Percentiles rank a stretch among this genome's conserved stretches.
Evolutionary conservation across 2,329 filamentous ascomycete genomes (phyloP).

Genomic region (Botryotinia globosa): DNA sequence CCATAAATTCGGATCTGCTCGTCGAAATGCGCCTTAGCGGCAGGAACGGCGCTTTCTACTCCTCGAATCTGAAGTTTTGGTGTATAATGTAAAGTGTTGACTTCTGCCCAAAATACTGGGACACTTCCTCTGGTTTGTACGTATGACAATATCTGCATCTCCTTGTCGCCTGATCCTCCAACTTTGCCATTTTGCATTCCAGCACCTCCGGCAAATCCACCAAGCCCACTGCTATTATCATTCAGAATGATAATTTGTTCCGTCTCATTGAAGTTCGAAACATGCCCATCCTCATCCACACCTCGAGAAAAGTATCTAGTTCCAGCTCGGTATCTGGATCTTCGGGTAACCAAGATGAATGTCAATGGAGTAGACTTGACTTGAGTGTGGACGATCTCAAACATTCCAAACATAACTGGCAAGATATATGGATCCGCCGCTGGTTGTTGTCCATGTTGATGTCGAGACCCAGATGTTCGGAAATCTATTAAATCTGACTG

Average conservation of each 20-base stretch:
- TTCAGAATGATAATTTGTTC: slow-evolving; percentile 91
- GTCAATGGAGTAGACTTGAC: slow-evolving; percentile 84
- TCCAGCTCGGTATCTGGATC: slow-evolving; percentile 83
- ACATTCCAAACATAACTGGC: slow-evolving; percentile 93
- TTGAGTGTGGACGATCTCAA: slow-evolving; percentile 82
- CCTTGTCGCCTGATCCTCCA: slow-evolving; percentile 58
- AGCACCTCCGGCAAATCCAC: slow-evolving; percentile 75
- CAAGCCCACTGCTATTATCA: slow-evolving; percentile 69
- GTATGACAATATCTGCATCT: slow-evolving; percentile 88
- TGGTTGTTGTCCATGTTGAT: slow-evolving; percentile 67
- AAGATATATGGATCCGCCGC: slow-evolving; percentile 88
- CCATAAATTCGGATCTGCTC: slow-evolving; percentile 93
- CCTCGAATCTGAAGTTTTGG: slow-evolving; percentile 86
- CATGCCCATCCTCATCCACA: slow-evolving; percentile 87
- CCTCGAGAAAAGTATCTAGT: slow-evolving; percentile 95
- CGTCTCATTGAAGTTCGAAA: slow-evolving; percentile 99
- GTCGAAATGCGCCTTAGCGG: slow-evolving; percentile 82
- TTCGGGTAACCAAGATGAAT: slow-evolving; percentile 80
- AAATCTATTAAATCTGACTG: slow-evolving; percentile 91
- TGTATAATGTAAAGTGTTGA: slow-evolving; percentile 89
- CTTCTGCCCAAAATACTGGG: slow-evolving; percentile 92
- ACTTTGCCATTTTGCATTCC: slow-evolving; percentile 73
- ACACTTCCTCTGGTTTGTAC: slow-evolving; percentile 96
- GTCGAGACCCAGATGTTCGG: slow-evolving; percentile 60
- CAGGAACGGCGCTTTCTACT: slow-evolving; percentile 73